phyloP scores from a whole-genome alignment of 2,329 filamentous ascomycete genomes.

The Pestalotiopsis sp. region DNA sequence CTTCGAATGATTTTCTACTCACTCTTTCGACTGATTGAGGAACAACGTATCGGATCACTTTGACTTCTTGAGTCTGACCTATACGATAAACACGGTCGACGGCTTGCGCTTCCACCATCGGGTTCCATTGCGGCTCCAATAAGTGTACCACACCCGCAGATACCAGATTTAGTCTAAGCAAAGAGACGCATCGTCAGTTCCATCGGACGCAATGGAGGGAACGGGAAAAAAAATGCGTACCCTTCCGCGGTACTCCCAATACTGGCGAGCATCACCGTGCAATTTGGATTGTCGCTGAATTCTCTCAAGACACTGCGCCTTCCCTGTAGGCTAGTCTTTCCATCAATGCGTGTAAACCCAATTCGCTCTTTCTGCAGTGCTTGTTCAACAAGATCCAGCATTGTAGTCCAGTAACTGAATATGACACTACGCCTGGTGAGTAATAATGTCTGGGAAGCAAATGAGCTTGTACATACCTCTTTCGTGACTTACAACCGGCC shows the following conservation, averaged over 20 bases:
- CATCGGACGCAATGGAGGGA: neutral
- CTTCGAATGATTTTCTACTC: neutral
- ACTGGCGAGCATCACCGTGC: slow-evolving; percentile 33
- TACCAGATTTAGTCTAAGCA: slow-evolving; percentile 13
- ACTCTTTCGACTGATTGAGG: neutral
- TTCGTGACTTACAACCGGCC: neutral
- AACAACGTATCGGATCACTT: neutral
- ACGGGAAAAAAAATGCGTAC: slow-evolving; percentile 18
- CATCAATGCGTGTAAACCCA: neutral
- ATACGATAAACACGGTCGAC: neutral
- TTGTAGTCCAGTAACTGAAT: slow-evolving; percentile 31
- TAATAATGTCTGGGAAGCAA: neutral
- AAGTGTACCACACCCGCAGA: neutral
- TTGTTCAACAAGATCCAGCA: slow-evolving; percentile 30
- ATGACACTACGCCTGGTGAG: slow-evolving; percentile 24
- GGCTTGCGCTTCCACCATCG: neutral
- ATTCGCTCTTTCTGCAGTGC: slow-evolving; percentile 20
- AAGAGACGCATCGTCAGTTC: neutral
- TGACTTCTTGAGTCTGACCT: neutral
- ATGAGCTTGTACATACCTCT: neutral
- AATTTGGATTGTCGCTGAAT: slow-evolving; percentile 23
- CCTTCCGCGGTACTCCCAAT: slow-evolving; percentile 34
- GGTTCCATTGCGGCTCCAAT: neutral
- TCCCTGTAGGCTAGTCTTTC: neutral
- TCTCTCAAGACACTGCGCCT: slow-evolving; percentile 15